Evolutionary conservation across 441 rosid genomes (phyloP), one percentile per base, ranked within the genome.

Genomic region (Euphorbia celastroides): DNA sequence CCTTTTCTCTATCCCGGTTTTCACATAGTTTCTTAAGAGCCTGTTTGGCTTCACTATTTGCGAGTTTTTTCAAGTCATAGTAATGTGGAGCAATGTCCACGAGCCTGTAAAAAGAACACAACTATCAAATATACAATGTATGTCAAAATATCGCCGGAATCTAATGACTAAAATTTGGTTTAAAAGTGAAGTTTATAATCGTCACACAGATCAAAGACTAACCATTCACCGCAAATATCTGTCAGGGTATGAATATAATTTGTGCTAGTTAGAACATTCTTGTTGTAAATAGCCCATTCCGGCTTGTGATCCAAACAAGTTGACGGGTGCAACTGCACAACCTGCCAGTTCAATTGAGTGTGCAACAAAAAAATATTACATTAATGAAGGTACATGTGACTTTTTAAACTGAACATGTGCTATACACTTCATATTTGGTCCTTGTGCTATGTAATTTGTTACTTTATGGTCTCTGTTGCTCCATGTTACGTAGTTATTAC

Each of bases 221-320:
- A 88, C 99, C 99, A 92, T 81, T 94, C 99, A 66, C 98, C 98
- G 19, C 97, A 96, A 55, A 94, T 81, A 72, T 92, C 97, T 34
- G 92, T 82, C 67, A 94, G 96, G 8, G 98, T 94, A 8, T 94
- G 86, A 32, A 94, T 94, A 66, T 86, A 92, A 77, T 90, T 94
- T 80, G 95, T 75, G 72, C 84, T 92, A 62, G 99, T 92, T 59
- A 88, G 79, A 57, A 94, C 99, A 41, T 90, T 87, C 70, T 94
- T 98, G 14, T 86, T 89, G 77, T 94, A 92, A 32, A 94, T 86
- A 25, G 90, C 99, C 97, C 99, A 92, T 77, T 92, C 97, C 3
- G 99, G 98, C 79, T 92, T 94, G 79, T 88, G 98, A 81, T 94
- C 98, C 70, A 92, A 77, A 65, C 99, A 90, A 74, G 85, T 92